These are phyloP conservation scores for Bidens hawaiensis DNA, from an alignment of 140 eudicot genomes.

Conservation along the genomic window DNA sequence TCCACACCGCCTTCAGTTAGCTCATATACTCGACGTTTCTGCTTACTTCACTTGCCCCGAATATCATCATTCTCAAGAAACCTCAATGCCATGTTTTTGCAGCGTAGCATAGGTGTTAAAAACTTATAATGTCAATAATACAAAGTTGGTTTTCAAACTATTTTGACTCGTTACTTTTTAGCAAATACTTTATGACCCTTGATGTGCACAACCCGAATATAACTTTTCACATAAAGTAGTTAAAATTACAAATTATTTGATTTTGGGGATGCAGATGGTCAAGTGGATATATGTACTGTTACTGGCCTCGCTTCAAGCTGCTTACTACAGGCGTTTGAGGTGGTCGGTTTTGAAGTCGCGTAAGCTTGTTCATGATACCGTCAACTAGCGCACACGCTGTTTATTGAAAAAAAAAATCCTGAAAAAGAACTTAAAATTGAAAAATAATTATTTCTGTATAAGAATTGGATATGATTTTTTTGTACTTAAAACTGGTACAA, in stretches of 20 bases:
- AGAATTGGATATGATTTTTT: constrained; percentile 16
- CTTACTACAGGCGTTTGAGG: constrained; percentile 75
- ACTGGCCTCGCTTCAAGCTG: constrained; percentile 83
- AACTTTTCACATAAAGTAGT: no score
- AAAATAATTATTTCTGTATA: constrained; percentile 39
- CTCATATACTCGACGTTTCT: constrained; percentile 91
- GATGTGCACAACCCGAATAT: no score
- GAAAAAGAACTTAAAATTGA: constrained; percentile 15
- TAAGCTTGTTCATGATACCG: constrained; percentile 71
- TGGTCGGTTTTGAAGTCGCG: constrained; percentile 91
- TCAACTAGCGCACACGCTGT: constrained; percentile 44
- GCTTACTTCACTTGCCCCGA: constrained; percentile 97
- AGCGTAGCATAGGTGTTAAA: constrained; percentile 72
- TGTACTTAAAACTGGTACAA: constrained; percentile 31
- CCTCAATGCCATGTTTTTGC: constrained; percentile 98
- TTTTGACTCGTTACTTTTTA: not conserved
- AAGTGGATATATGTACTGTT: constrained; percentile 89
- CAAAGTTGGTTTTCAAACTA: no score
- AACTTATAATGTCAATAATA: no score
- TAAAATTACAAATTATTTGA: not conserved
- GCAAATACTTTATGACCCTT: no score
- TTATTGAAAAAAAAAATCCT: not conserved
- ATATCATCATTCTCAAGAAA: constrained; percentile 90
- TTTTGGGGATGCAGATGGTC: constrained; percentile 58
- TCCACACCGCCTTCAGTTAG: constrained; percentile 85